Base-by-base conservation (phyloP, 306 rosid species). In the Acacia confusa region DNA sequence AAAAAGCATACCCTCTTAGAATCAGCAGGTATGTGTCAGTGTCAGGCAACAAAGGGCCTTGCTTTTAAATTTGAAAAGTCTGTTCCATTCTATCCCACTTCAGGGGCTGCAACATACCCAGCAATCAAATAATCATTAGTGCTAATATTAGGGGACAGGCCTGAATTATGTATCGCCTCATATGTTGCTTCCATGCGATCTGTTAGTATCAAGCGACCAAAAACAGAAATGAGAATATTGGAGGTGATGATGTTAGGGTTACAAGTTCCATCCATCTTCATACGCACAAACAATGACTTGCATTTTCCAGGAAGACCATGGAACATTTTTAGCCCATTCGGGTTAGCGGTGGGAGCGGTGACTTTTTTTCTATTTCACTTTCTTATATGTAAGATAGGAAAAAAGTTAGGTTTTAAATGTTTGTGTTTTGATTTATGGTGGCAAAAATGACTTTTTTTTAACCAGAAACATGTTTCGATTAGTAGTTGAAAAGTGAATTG, bases 1-100 rank as follows among this genome's bases (percentile, higher is more conserved):
- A 87, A 84, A 74, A 84, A 22, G 94, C 87, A 92, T 90, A 90
- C 28, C 99, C 98, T 7, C 98, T 94, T 58, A 95, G 86, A 97
- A 91, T 89, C 74, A 89, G 78, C 60, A 82, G 64, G 83, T 88
- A 80, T 40, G 97, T 92, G 47, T 70, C 48, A 27, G 40, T 70
- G 79, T 89, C 80, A 45, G 97, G 97, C 47, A n/a, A 22, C 30
- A 91, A 78, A 58, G 72, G 82, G 80, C 88, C 25, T 15, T 72
- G 84, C 81, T 89, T 86, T 90, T 91, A 67, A 75, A 41, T 66
- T 82, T 82, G 88, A 76, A 89, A 92, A 82, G 89, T 85, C 27
- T 61, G 75, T 60, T 92, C 95, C 97, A 91, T 90, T 70, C 53
- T 79, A 77, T 86, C 89, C 99, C 99, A 95, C 92, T 86, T 92